Evolutionary conservation across 2,329 filamentous ascomycete species (phyloP).

Genomic region (Pyrenophora tritici-repentis): DNA sequence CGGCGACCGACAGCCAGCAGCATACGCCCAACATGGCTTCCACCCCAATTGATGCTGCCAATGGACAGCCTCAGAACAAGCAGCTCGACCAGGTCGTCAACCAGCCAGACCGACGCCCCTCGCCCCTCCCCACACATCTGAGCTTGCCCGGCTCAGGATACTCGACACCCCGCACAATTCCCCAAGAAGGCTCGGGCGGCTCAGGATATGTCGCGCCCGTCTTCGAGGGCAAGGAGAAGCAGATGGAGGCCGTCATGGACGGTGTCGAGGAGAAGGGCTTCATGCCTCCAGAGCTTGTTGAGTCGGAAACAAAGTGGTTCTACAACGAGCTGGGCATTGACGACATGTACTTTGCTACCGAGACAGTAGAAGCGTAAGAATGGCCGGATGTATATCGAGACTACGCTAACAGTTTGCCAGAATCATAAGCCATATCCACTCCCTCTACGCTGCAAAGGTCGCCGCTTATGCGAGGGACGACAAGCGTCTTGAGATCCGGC

Average conservation of each 20-base stretch:
- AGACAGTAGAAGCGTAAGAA: slow-evolving; percentile 70
- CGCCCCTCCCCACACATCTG: slow-evolving; percentile 86
- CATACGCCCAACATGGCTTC: slow-evolving; percentile 35
- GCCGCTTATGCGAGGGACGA: slow-evolving; percentile 92
- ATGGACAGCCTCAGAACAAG: slow-evolving; percentile 55
- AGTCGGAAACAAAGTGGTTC: slow-evolving; percentile 91
- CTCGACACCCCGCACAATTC: slow-evolving; percentile 70
- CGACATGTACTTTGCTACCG: slow-evolving; percentile 96
- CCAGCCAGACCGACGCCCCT: slow-evolving; percentile 69
- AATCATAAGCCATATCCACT: slow-evolving; percentile 93
- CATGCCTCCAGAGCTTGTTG: slow-evolving; percentile 81
- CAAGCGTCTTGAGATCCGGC: slow-evolving; percentile 88
- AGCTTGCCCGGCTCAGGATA: slow-evolving; percentile 65
- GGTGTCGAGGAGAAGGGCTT: slow-evolving; percentile 79
- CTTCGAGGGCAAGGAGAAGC: slow-evolving; percentile 88
- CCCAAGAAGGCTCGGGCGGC: slow-evolving; percentile 75
- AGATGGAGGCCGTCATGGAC: slow-evolving; percentile 86
- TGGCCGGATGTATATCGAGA: neutral
- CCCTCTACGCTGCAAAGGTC: slow-evolving; percentile 94
- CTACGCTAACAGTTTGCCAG: slow-evolving; percentile 30
- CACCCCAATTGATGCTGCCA: slow-evolving; percentile 38
- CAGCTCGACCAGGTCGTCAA: slow-evolving; percentile 61
- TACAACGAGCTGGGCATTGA: slow-evolving; percentile 98
- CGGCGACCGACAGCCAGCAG: neutral
- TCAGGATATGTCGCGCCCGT: slow-evolving; percentile 94